These are phyloP conservation scores for Phylloporus sp. DNA, from an alignment of 768 basidiomycete species.

Conservation along the genomic window DNA sequence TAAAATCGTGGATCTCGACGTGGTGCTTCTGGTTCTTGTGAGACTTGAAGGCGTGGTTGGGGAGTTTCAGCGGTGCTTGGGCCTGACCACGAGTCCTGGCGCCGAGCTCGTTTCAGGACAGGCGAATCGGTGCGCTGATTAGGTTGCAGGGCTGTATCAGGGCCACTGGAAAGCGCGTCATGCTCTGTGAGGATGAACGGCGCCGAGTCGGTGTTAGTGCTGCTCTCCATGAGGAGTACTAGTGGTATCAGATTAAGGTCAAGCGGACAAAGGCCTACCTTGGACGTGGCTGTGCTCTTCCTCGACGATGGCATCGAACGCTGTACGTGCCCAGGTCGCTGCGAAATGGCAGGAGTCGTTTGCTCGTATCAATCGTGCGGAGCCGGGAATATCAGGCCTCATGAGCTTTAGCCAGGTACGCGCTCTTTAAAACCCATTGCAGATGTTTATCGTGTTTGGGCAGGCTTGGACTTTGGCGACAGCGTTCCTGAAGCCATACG, in stretches of 20 bases:
- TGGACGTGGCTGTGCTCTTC: constrained; percentile 20
- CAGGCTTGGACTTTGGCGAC: constrained; percentile 60
- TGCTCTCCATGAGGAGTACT: constrained; percentile 13
- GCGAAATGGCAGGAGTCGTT: constrained; percentile 72
- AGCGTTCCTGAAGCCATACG: constrained; percentile 50
- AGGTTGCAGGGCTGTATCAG: constrained; percentile 1
- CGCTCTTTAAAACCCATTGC: not conserved
- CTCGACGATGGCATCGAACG: constrained; percentile 49
- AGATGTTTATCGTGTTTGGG: constrained; percentile 1
- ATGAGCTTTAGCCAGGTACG: constrained; percentile 58
- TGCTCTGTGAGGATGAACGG: constrained; percentile 22
- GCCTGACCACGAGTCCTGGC: constrained; percentile 8
- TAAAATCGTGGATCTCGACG: constrained; percentile 53
- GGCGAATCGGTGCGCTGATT: constrained; percentile 8
- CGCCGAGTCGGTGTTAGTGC: not conserved
- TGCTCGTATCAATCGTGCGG: constrained; percentile 51
- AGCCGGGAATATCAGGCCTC: constrained; percentile 60
- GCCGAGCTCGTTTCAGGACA: constrained; percentile 7
- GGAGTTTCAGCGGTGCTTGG: not conserved
- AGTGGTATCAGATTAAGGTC: constrained; percentile 3
- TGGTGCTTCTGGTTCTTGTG: constrained; percentile 11
- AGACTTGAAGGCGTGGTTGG: not conserved
- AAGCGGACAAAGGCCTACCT: too few relatives aligned
- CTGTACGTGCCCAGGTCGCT: constrained; percentile 59
- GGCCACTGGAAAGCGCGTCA: constrained; percentile 9